Percentiles rank a stretch among this genome's conserved stretches.
phyloP scores from a whole-genome alignment of 169 alveolate species.

The Theileria parva region DNA sequence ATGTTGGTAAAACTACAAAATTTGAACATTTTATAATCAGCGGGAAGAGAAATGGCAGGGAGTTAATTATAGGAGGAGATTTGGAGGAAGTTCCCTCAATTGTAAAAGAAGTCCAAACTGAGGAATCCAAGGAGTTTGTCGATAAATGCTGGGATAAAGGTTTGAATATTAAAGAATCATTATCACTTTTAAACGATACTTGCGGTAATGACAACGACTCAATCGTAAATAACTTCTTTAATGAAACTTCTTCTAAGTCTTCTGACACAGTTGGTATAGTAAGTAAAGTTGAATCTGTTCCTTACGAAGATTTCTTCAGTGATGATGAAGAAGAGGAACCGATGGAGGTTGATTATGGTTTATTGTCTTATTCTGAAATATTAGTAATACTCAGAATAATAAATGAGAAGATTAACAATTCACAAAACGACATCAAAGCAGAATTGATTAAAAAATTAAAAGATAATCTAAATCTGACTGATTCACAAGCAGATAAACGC shows the following conservation, averaged over 20 bases:
- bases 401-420: conserved; percentile 31
- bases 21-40: neutral
- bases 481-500: conserved; percentile 21
- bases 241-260: conserved; percentile 5
- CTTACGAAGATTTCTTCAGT: conserved; percentile 17
- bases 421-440: conserved; percentile 19
- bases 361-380: conserved; percentile 26
- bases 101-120: conserved; percentile 33
- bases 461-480: conserved; percentile 25
- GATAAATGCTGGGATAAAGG: conserved; percentile 38
- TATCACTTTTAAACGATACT: conserved; percentile 19
- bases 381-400: conserved; percentile 23
- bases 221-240: conserved; percentile 47
- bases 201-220: conserved; percentile 19
- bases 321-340: conserved; percentile 30
- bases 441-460: conserved; percentile 13
- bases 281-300: neutral
- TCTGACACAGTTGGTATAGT: conserved; percentile 21
- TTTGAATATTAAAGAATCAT: conserved; percentile 34
- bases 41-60: neutral
- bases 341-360: conserved; percentile 37
- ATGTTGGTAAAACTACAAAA: neutral
- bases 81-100: conserved; percentile 52
- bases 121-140: conserved; percentile 41
- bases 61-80: conserved; percentile 50